Evolutionary conservation across 306 rosid genomes (phyloP), one percentile per base, ranked within the genome.

Genomic region (Vigna mungo): DNA sequence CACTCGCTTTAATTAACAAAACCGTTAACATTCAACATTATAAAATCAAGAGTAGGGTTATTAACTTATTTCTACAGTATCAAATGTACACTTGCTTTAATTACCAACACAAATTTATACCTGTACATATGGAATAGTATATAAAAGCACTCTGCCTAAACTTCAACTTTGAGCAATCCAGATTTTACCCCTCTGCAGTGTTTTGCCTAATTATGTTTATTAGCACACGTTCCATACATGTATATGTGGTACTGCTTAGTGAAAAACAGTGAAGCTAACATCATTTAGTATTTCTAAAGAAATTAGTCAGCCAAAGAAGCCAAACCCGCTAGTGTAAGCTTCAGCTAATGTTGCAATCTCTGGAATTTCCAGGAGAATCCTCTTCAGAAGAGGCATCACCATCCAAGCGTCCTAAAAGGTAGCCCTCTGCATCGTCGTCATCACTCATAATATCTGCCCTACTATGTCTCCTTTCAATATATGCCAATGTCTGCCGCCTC

Each of bases 321-420:
- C 27, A 47, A 48, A 82, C 10, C 41, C 7, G 7, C 62, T 72
- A 18, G 55, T 76, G 70, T 18, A 67, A 67, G 83, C 63, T 81
- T 83, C 81, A 86, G 78, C 83, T 78, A n/a, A 84, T 78, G 81
- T 81, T 84, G 84, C 85, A 86, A 52, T 83, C 85, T 52, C 76
- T 64, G 18, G 79, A 77, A 74, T 73, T 80, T 69, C 71, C 73
- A 16, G 47, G 36, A 13, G 79, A 74, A 59, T 78, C 91, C 17
- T 87, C 86, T 25, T 85, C 87, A 27, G 77, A 74, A 78, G 85
- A 77, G 48, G 69, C 51, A 65, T 81, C 76, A 27, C 68, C 79
- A 16, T 83, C 87, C 54, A 68, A 52, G 25, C 62, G 39, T 83
- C 84, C 80, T 48, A 75, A 39, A 66, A 60, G 58, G 74, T 60